Evolutionary conservation across 2,329 filamentous ascomycete species (phyloP).

Genomic region (Magnaporthales sp.): DNA sequence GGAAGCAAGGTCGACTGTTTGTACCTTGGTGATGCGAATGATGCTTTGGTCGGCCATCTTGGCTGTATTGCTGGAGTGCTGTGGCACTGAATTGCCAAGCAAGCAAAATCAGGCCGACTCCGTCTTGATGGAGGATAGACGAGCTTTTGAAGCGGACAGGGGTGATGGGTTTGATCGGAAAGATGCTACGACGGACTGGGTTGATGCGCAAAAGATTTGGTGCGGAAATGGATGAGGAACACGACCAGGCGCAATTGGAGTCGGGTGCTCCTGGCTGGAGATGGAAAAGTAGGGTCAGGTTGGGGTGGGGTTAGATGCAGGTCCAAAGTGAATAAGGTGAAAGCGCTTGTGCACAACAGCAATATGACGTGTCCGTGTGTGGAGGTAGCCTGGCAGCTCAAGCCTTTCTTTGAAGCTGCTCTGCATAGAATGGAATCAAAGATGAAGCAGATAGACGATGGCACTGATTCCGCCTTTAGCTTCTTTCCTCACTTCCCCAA

Average conservation of each 20-base stretch:
- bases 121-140: background rate
- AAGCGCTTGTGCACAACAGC: background rate
- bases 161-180: background rate
- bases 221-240: background rate
- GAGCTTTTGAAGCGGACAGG: background rate
- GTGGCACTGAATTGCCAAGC: background rate
- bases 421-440: background rate
- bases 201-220: background rate
- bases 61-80: constrained; percentile 7
- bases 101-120: background rate
- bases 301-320: background rate
- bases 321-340: background rate
- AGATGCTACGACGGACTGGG: background rate
- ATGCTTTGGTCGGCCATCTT: constrained; percentile 77
- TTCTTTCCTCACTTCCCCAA: background rate
- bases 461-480: background rate
- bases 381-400: background rate
- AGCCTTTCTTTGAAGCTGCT: background rate
- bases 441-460: background rate
- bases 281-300: background rate
- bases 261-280: background rate
- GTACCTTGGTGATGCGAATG: constrained; percentile 76
- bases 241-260: background rate
- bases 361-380: background rate
- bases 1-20: constrained; percentile 17